A percentile compares a stretch with the other conserved stretches of the same genome.
phyloP scores from a whole-genome alignment of 257 asterid species.

The Rehmannia glutinosa region DNA sequence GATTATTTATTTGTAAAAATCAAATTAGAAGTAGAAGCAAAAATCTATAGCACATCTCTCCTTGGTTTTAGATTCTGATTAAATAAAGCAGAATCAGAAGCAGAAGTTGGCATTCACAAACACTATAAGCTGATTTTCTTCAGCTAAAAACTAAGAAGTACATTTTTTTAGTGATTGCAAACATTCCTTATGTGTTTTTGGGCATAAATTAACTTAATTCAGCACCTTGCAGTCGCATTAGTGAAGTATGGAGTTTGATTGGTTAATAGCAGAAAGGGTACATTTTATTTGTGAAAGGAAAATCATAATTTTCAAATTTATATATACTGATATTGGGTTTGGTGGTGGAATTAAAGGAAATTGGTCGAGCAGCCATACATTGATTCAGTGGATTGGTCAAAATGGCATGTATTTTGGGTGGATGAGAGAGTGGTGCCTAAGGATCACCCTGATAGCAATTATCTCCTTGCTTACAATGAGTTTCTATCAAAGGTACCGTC shows the following conservation, averaged over 20 bases:
- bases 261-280: not conserved
- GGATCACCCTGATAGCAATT: conserved; percentile 89
- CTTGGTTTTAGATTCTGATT: too few species aligned
- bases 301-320: not conserved
- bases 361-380: conserved; percentile 66
- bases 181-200: too few species aligned
- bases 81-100: too few species aligned
- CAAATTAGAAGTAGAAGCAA: too few species aligned
- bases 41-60: too few species aligned
- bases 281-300: not conserved
- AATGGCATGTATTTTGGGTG: conserved; percentile 91
- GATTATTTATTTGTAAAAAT: too few species aligned
- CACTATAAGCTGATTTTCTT: too few species aligned
- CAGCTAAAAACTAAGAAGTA: too few species aligned
- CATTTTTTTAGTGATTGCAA: too few species aligned
- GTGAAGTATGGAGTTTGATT: not conserved
- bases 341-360: conserved; percentile 51
- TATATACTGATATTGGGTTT: conserved; percentile 10
- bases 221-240: not conserved
- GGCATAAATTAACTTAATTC: not conserved
- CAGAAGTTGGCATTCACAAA: too few species aligned
- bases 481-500: conserved; percentile 71
- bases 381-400: conserved; percentile 80
- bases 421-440: conserved; percentile 94
- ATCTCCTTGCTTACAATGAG: conserved; percentile 67